Percentiles rank a stretch among this genome's conserved stretches.
Evolutionary conservation across 768 basidiomycete genomes (phyloP).

Genomic region (Ramaria sp.): DNA sequence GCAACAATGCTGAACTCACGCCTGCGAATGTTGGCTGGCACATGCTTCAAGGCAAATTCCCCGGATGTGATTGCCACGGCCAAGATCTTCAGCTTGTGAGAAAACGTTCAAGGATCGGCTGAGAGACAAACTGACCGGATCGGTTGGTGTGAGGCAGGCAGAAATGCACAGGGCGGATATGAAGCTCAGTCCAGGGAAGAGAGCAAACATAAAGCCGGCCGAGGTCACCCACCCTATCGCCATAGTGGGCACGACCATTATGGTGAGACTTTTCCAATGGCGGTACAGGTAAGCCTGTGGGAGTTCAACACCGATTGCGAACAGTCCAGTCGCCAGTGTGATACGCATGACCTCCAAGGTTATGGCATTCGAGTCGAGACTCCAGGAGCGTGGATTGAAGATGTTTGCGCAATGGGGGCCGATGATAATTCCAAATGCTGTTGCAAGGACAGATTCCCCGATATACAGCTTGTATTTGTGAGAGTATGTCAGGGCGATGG

Average conservation of each 20-base stretch:
- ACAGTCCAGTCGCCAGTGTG: slow-evolving; percentile 85
- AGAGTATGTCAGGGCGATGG: not conserved
- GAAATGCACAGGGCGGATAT: slow-evolving; percentile 77
- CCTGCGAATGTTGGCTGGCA: slow-evolving; percentile 57
- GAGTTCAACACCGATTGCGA: slow-evolving; percentile 91
- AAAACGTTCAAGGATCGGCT: slow-evolving; percentile 40
- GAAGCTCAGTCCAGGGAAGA: slow-evolving; percentile 65
- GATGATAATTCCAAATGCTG: slow-evolving; percentile 35
- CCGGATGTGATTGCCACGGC: slow-evolving; percentile 23
- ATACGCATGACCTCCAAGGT: slow-evolving; percentile 83
- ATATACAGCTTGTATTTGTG: slow-evolving; percentile 54
- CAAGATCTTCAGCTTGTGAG: not conserved
- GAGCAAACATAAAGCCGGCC: slow-evolving; percentile 53
- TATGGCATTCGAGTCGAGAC: slow-evolving; percentile 30
- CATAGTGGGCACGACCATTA: slow-evolving; percentile 77
- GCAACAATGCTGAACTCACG: slow-evolving; percentile 1
- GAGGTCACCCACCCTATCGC: slow-evolving; percentile 75
- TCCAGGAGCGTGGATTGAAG: slow-evolving; percentile 76
- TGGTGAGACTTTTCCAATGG: slow-evolving; percentile 58
- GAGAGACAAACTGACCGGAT: slow-evolving; percentile 79
- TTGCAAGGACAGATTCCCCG: slow-evolving; percentile 91
- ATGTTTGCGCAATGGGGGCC: slow-evolving; percentile 60
- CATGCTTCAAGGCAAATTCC: slow-evolving; percentile 56
- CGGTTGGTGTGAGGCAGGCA: slow-evolving; percentile 87
- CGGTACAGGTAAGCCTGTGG: slow-evolving; percentile 75